Evolutionary conservation across 345 rosid species (phyloP), one percentile per base, ranked within the genome.

Genomic region (Atalantia buxifolia): DNA sequence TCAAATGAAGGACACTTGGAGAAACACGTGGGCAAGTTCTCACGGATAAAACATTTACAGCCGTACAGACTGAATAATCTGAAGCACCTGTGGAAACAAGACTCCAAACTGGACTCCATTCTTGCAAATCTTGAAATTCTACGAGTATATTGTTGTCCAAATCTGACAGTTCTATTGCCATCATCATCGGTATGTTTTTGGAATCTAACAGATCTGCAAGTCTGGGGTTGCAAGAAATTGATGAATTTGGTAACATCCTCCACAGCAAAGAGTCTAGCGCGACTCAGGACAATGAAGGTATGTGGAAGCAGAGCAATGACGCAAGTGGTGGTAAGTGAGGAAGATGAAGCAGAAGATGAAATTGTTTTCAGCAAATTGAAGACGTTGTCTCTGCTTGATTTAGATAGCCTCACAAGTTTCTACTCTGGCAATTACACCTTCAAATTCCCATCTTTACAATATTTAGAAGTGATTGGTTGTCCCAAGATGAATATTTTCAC

Each of bases 61-160:
- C 31, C 68, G 5, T 0, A 0, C 2, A 0, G 0, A 0, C 69
- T 81, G 22, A 16, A 18, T 31, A 7, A 45, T 45, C 25, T 73
- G 36, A 57, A 42, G 45, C 27, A 57, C 5, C 28, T 60, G 14
- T 74, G 81, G 84, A 69, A 48, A 24, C 66, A 76, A 56, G 65
- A 61, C 25, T 62, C 69, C 21, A 66, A 13, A 31, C 5, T 16
- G 38, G 67, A 64, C 67, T 50, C 21, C 38, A 28, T 28, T 62
- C 1, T 30, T 0, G 0, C 16, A 5, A 27, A 62, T 28, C 31
- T 27, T 30, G 25, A 12, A 27, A 5, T 25, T 62, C 66, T 27
- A 28, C 7, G 1, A 27, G 33, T 62, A 62, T 16, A 2, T 1
- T 6, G 7, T 0, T 62, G 66, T 62, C 19, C 14, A 16, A 42